Percentiles rank a stretch among this genome's conserved stretches.
These are phyloP conservation scores for Trametes punicea DNA, from an alignment of 768 basidiomycete genomes.

Conservation along the genomic window DNA sequence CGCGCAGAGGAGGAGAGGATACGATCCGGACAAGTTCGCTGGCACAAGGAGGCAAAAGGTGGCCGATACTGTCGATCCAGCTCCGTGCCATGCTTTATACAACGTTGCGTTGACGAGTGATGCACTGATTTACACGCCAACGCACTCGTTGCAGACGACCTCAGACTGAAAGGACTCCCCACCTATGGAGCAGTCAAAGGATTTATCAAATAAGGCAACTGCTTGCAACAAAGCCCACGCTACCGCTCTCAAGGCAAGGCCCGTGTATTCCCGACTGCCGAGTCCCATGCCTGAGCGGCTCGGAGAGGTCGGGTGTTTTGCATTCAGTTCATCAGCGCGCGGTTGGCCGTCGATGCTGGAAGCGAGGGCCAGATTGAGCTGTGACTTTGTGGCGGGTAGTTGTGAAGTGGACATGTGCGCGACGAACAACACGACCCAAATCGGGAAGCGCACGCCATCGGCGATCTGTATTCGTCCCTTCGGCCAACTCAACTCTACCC, in stretches of 20 bases:
- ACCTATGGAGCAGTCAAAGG: conserved; percentile 6
- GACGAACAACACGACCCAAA: conserved; percentile 3
- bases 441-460: background rate
- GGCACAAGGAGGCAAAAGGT: background rate
- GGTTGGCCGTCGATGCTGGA: background rate
- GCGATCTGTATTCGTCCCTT: background rate
- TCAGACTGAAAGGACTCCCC: background rate
- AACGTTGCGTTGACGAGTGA: conserved; percentile 1
- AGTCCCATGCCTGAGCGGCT: background rate
- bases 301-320: background rate
- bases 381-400: conserved; percentile 4
- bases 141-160: background rate
- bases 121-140: background rate
- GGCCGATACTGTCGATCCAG: background rate
- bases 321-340: background rate
- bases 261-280: background rate
- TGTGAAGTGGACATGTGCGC: background rate
- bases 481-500: background rate
- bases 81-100: conserved; percentile 1
- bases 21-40: background rate
- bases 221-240: background rate
- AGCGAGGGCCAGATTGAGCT: background rate
- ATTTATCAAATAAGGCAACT: conserved; percentile 1
- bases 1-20: background rate
- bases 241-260: background rate